Evolutionary conservation across 768 basidiomycete species (phyloP).

Genomic region (Kwoniella pini): DNA sequence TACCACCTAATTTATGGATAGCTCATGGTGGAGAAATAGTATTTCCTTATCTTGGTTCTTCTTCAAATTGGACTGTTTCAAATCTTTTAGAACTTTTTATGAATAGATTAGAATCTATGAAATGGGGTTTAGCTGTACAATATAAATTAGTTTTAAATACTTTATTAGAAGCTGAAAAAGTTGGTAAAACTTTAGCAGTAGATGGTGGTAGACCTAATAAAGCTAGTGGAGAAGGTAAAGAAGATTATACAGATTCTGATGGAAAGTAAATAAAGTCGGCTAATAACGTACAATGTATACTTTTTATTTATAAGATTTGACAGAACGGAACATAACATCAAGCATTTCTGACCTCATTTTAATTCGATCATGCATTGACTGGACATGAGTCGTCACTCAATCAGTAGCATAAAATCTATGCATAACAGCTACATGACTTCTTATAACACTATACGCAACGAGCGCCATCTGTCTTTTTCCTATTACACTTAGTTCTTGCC

Average conservation of each 20-base stretch:
- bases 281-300: too few relatives aligned
- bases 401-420: too few relatives aligned
- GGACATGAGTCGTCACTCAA: too few relatives aligned
- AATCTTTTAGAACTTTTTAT: slow-evolving; percentile 37
- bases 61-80: slow-evolving; percentile 21
- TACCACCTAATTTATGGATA: slow-evolving; percentile 38
- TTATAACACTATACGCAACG: too few relatives aligned
- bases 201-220: slow-evolving; percentile 6
- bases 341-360: too few relatives aligned
- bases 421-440: too few relatives aligned
- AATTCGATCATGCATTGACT: too few relatives aligned
- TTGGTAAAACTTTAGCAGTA: not conserved
- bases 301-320: too few relatives aligned
- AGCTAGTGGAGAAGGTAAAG: slow-evolving; percentile 9
- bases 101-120: slow-evolving; percentile 31
- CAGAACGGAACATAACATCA: too few relatives aligned
- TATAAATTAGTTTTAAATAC: slow-evolving; percentile 39
- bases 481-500: slow-evolving; percentile 15
- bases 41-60: slow-evolving; percentile 41
- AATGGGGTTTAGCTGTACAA: slow-evolving; percentile 41
- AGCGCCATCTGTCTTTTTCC: too few relatives aligned
- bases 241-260: slow-evolving; percentile 1
- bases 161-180: slow-evolving; percentile 28
- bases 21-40: slow-evolving; percentile 35
- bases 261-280: slow-evolving; percentile 3